Base-by-base conservation (phyloP, 108 stramenopile genomes). In the Discostella stelligeroides region DNA sequence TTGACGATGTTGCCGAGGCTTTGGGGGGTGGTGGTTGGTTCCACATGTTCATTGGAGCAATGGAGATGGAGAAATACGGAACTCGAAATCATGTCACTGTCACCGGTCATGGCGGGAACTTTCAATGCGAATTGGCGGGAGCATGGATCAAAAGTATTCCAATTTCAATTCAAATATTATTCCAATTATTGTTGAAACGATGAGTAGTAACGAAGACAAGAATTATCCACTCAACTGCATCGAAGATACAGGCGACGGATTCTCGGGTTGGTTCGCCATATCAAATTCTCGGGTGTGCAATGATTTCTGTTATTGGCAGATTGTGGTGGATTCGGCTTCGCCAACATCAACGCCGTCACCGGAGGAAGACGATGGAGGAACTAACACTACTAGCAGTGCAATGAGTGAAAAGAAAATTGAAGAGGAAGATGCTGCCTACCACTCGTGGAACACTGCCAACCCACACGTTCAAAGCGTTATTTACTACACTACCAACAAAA, bases 201-300 rank as follows among this genome's bases (percentile, higher is more conserved):
- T 18, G n/a, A 5, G 27, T 30, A 56, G 37, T 17, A 0, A 58
- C 43, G 43, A 45, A n/a, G 34, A 58, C 34, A 17, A 21, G 14
- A 41, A 60, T 37, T 60, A 78, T 57, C 76, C 76, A 17, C 65
- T 78, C 23, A 78, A 78, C 59, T 78, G 76, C 58, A 57, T 78
- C 24, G 63, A 65, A 23, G 42, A 70, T 39, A 63, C 63, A 11
- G 68, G 66, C 55, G 79, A 79, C 23, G 79, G 79, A 29, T 79
- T 79, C 60, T 79, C 79, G 29, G 79, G 79, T 5, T 79, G 79
- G 79, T 79, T 75, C 34, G 79, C 79, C 62, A 71, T 76, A 11
- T 64, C 79, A 20, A 70, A 80, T 28, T 46, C 74, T 49, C 57
- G 51, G 1, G 8, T 57, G 53, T 80, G 79, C 73, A 80, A 80